Conservation (phyloP, 495 filamentous ascomycete species). For the Penicillium canescens region DNA sequence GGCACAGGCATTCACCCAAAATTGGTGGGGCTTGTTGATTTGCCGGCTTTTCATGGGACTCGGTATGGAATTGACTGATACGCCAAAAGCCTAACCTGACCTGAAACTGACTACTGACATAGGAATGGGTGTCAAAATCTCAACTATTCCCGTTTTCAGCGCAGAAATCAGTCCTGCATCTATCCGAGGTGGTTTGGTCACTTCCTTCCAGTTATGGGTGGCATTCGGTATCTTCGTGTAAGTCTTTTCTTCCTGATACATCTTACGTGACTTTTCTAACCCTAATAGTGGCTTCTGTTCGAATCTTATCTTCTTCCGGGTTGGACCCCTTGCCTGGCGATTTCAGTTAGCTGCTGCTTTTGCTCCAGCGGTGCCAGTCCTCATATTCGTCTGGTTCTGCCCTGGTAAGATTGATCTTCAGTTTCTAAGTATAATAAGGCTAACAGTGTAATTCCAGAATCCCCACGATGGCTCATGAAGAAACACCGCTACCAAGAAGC, state of each 20-base stretch:
- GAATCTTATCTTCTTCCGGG: slow-evolving; percentile 20
- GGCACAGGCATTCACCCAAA: slow-evolving; percentile 52
- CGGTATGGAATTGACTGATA: slow-evolving; percentile 2
- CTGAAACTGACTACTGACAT: slow-evolving; percentile 17
- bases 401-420: slow-evolving; percentile 32
- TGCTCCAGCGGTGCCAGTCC: slow-evolving; percentile 63
- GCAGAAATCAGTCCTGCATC: slow-evolving; percentile 58
- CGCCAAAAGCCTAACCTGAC: background rate
- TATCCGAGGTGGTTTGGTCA: slow-evolving; percentile 61
- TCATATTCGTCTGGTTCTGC: slow-evolving; percentile 62
- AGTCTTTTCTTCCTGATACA: slow-evolving; percentile 3
- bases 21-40: slow-evolving; percentile 58
- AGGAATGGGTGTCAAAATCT: slow-evolving; percentile 64
- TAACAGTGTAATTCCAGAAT: slow-evolving; percentile 33
- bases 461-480: slow-evolving; percentile 68
- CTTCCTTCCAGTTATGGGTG: slow-evolving; percentile 56
- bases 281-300: slow-evolving; percentile 49
- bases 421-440: background rate
- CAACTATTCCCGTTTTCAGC: slow-evolving; percentile 60
- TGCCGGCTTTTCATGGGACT: slow-evolving; percentile 56
- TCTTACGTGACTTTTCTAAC: slow-evolving; percentile 42
- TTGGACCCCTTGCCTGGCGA: slow-evolving; percentile 51
- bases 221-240: slow-evolving; percentile 61
- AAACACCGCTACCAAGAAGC: slow-evolving; percentile 54
- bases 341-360: slow-evolving; percentile 63